Conservation (phyloP, 768 basidiomycete genomes). For the Trametes coccinea region DNA sequence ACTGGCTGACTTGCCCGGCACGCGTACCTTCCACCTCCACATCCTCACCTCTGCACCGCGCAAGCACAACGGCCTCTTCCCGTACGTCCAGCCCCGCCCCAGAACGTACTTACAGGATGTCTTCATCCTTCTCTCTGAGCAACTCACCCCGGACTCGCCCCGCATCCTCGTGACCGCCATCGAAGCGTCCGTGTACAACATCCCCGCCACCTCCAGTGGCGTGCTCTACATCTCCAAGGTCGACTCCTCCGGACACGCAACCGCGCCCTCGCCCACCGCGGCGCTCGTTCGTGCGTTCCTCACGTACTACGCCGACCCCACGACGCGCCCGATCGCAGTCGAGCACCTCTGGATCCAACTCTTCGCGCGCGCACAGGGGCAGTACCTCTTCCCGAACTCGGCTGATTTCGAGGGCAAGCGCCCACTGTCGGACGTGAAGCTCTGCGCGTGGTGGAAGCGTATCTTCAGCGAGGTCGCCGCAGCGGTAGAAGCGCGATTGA, state of each 20-base stretch:
- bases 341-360: conserved; percentile 77
- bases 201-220: conserved; percentile 66
- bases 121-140: conserved; percentile 72
- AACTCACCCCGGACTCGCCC: conserved; percentile 46
- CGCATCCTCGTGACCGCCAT: conserved; percentile 76
- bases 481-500: conserved; percentile 37
- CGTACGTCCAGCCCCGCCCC: conserved; percentile 67
- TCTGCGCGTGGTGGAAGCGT: conserved; percentile 94
- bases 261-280: conserved; percentile 64
- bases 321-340: conserved; percentile 59
- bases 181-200: conserved; percentile 72
- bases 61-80: conserved; percentile 71
- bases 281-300: conserved; percentile 69
- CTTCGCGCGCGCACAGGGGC: conserved; percentile 86
- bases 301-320: conserved; percentile 58
- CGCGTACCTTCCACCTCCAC: conserved; percentile 73
- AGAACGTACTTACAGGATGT: conserved; percentile 74
- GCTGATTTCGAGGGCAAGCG: conserved; percentile 66
- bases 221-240: conserved; percentile 93
- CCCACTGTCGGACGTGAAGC: conserved; percentile 71
- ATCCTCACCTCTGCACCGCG: conserved; percentile 68
- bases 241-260: conserved; percentile 84
- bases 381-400: conserved; percentile 94
- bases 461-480: conserved; percentile 59
- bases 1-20: conserved; percentile 59